phyloP scores from a whole-genome alignment of 768 basidiomycete genomes.

The Trichaptum fuscoviolaceum region DNA sequence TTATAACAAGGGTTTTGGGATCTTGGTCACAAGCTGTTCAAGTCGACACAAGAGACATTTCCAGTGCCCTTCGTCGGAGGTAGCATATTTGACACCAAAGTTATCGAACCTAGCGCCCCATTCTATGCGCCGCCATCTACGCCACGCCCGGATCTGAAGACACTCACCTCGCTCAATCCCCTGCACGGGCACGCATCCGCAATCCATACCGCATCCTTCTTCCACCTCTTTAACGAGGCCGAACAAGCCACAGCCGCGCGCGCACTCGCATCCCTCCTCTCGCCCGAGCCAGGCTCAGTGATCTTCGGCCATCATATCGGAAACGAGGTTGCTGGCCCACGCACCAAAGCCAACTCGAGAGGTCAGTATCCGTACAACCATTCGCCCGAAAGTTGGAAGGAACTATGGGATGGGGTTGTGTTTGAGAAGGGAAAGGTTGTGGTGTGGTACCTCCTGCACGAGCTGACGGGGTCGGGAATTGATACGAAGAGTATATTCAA shows the following conservation, averaged over 20 bases:
- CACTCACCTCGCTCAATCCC: constrained; percentile 10
- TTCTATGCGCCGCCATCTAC: neutral
- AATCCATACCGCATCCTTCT: constrained; percentile 17
- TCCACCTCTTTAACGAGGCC: constrained; percentile 17
- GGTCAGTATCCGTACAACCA: constrained; percentile 15
- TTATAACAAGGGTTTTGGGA: constrained; percentile 12
- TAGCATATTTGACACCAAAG: constrained; percentile 10
- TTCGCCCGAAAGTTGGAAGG: constrained; percentile 31
- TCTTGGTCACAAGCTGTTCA: constrained; percentile 18
- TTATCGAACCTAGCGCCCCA: constrained; percentile 5
- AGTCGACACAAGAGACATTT: constrained; percentile 7
- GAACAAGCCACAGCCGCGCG: constrained; percentile 13
- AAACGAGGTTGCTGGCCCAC: neutral
- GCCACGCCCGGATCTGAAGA: constrained; percentile 5
- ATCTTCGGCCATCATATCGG: constrained; percentile 16
- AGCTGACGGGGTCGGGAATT: neutral
- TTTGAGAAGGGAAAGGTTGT: constrained; percentile 23
- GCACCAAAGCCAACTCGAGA: neutral
- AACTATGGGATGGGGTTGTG: constrained; percentile 31
- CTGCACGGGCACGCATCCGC: constrained; percentile 11
- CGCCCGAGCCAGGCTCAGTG: constrained; percentile 13
- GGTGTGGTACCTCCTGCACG: neutral
- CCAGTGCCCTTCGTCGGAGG: constrained; percentile 13
- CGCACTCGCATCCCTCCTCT: constrained; percentile 12
- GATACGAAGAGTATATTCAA: neutral